Base-by-base conservation (phyloP, 306 rosid genomes). In the Lablab purpureus region DNA sequence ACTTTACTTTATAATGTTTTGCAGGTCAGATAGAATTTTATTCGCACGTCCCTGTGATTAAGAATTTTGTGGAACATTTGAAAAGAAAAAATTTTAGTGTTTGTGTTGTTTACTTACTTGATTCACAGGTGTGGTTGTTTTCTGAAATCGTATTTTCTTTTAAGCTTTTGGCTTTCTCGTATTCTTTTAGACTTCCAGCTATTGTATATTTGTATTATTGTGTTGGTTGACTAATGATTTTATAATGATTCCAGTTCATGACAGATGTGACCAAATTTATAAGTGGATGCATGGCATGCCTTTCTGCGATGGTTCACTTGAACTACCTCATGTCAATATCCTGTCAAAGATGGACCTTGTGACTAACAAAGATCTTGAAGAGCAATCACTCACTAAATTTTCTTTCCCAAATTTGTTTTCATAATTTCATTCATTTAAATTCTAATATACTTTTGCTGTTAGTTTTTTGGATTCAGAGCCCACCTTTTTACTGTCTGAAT, bases 281-380 rank as follows among this genome's bases (percentile, higher is more conserved):
- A 21, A 95, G 98, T 81, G 98, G 98, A 77, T 93, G 99, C 85
- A 92, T 95, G 93, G 87, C 96, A 52, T 83, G 87, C 37, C 97
- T 92, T 79, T 90, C 97, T 75, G 96, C 97, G 63, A 89, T 90
- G 93, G 77, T 95, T 75, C 98, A 92, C 97, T 91, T 83, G 98
- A 95, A 86, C 47, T 95, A 21, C 98, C 97, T 19, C 99, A 95
- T 85, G 90, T 92, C 67, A 95, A 92, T 87, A 91, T 95, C 79
- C 99, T 95, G 80, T 90, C 99, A 72, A 92, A 94, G 81, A 89
- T 95, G 98, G 98, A 95, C 85, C 98, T 91, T 59, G 98, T 90
- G 83, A 73, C 90, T 6, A 90, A 87, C 82, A 91, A 88, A 85
- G 86, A 90, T 83, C 56, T 92, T 73, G 96, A 95, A 63, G 92